Conservation (phyloP, 2,329 filamentous ascomycete genomes). For the Leptographium wingfieldii region DNA sequence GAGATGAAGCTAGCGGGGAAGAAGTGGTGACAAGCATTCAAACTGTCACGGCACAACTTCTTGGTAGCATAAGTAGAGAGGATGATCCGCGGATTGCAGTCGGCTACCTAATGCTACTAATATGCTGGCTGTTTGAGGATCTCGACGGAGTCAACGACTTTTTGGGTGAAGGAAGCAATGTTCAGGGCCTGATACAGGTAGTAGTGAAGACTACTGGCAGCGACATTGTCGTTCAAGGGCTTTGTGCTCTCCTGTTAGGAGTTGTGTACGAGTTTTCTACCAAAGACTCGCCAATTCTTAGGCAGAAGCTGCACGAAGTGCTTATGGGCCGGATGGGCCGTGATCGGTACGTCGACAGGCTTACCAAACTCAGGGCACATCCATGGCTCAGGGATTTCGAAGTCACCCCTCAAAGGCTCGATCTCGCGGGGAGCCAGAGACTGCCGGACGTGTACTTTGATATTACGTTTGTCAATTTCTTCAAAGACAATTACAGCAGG, state of each 20-base stretch:
- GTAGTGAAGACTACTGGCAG: constrained; percentile 50
- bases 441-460: constrained; percentile 79
- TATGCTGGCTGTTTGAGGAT: constrained; percentile 86
- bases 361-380: constrained; percentile 65
- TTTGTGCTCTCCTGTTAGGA: constrained; percentile 74
- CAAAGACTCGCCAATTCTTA: constrained; percentile 83
- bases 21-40: constrained; percentile 94
- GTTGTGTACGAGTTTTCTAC: constrained; percentile 95
- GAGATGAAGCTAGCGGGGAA: constrained; percentile 78
- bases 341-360: constrained; percentile 74
- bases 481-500: constrained; percentile 91
- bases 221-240: constrained; percentile 60
- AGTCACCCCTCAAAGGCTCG: constrained; percentile 60
- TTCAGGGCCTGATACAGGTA: constrained; percentile 73
- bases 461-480: constrained; percentile 75
- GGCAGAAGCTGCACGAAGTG: constrained; percentile 67
- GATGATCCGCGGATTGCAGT: constrained; percentile 70
- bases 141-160: constrained; percentile 87
- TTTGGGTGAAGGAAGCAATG: constrained; percentile 77
- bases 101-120: constrained; percentile 80
- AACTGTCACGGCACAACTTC: constrained; percentile 72
- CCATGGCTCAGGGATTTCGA: constrained; percentile 81
- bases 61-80: constrained; percentile 60
- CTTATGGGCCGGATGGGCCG: constrained; percentile 66
- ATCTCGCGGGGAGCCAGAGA: constrained; percentile 33